Percentiles rank a stretch among this genome's conserved stretches.
phyloP scores from a whole-genome alignment of 2,329 filamentous ascomycete genomes.

The Claviceps humidiphila region DNA sequence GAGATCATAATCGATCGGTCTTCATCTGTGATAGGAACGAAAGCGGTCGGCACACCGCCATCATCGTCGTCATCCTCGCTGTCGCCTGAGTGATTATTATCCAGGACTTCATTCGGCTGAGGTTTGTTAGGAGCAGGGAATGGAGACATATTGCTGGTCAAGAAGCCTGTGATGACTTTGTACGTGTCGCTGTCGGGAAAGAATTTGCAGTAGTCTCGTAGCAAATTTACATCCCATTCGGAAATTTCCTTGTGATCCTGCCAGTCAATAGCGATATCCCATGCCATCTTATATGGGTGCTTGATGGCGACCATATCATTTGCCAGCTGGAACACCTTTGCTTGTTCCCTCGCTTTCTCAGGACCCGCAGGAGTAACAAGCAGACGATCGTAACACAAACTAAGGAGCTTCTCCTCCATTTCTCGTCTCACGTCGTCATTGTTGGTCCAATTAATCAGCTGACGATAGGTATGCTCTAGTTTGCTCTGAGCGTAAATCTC shows the following conservation, averaged over 20 bases:
- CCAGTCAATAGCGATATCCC: slow-evolving; percentile 87
- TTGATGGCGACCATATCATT: slow-evolving; percentile 94
- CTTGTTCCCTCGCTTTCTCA: slow-evolving; percentile 56
- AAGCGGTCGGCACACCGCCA: slow-evolving; percentile 37
- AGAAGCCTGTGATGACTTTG: slow-evolving; percentile 68
- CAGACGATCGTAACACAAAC: slow-evolving; percentile 67
- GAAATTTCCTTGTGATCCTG: slow-evolving; percentile 60
- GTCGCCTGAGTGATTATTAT: slow-evolving; percentile 33
- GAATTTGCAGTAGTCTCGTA: slow-evolving; percentile 67
- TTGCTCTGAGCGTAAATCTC: slow-evolving; percentile 68
- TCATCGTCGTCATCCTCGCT: slow-evolving; percentile 50
- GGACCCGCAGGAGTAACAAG: slow-evolving; percentile 49
- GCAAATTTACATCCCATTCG: slow-evolving; percentile 65
- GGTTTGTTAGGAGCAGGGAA: slow-evolving; percentile 40
- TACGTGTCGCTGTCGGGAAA: slow-evolving; percentile 77
- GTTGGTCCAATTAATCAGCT: slow-evolving; percentile 78
- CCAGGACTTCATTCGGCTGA: slow-evolving; percentile 10
- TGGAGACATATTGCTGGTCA: slow-evolving; percentile 73
- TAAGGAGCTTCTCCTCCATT: slow-evolving; percentile 83
- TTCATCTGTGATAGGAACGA: slow-evolving; percentile 53
- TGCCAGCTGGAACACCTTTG: slow-evolving; percentile 62
- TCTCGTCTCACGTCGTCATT: slow-evolving; percentile 74
- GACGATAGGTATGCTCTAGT: slow-evolving; percentile 67
- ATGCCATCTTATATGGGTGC: slow-evolving; percentile 77
- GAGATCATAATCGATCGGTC: slow-evolving; percentile 73